Evolutionary conservation across 495 filamentous ascomycete genomes (phyloP), one percentile per base, ranked within the genome.

Genomic region (Penicillium verhagenii): DNA sequence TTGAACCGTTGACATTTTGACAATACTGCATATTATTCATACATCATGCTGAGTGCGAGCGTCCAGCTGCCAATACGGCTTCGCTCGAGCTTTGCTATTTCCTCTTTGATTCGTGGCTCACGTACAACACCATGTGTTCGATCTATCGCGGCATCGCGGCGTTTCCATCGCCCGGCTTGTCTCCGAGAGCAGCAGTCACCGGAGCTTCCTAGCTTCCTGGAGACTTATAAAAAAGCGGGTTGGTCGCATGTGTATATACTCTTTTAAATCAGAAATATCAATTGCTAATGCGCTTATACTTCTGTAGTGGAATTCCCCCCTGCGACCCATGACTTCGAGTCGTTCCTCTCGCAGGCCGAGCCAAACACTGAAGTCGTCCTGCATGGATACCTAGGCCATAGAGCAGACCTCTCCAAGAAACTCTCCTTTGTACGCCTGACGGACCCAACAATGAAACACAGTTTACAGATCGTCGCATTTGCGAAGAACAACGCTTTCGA

Each of bases 301-400:
- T 21, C n/a, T 35, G 24, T 48, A 85, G 85, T 84, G 51, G 62
- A 74, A 25, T 82, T 87, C 50, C 78, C 80, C 4, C 58, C 62
- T 31, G 75, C 74, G 5, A 82, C 81, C 5, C 69, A 72, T 56
- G 69, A 75, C 38, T 72, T 83, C 31, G 64, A 75, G 31, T 69
- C 76, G 3, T 78, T 84, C 31, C 57, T 72, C 18, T 47, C 66
- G 4, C 50, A 65, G 43, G 68, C 73, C 11, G 67, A 58, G 61
- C 33, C 64, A 11, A 86, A 80, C 38, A 57, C 74, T 19, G 63
- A 78, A 29, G 82, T 92, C 16, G 72, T 77, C 5, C 66, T 95
- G 13, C 80, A 90, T 68, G 91, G 91, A 45, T 96, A 90, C 59
- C 73, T 96, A 4, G 80, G 81, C 14, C 71, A 72, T 33, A 78